A percentile compares a stretch with the other conserved stretches of the same genome.
Conservation (phyloP, 1,139 yeast genomes). For the Eremothecium sinecaudum region DNA sequence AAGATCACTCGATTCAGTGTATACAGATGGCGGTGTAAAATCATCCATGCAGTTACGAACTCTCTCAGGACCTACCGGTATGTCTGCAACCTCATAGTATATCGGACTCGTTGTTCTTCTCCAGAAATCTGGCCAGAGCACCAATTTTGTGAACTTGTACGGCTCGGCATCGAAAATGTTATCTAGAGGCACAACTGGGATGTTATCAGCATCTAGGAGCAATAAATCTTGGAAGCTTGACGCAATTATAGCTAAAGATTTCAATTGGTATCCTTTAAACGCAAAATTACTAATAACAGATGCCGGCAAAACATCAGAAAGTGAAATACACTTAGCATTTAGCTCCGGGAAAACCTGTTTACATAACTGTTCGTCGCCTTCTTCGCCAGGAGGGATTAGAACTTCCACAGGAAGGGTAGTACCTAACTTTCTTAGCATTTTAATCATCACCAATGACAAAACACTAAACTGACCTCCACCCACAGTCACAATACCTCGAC, state of each 20-base stretch:
- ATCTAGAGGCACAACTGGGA: slow-evolving; percentile 53
- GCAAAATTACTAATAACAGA: slow-evolving; percentile 37
- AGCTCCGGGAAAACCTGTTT: slow-evolving; percentile 52
- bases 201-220: slow-evolving; percentile 67
- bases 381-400: slow-evolving; percentile 54
- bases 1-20: slow-evolving; percentile 24
- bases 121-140: slow-evolving; percentile 84
- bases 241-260: slow-evolving; percentile 62
- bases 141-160: slow-evolving; percentile 47
- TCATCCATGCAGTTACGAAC: slow-evolving; percentile 37
- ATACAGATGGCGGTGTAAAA: slow-evolving; percentile 29
- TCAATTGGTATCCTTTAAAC: slow-evolving; percentile 70
- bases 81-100: slow-evolving; percentile 56
- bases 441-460: slow-evolving; percentile 56
- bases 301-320: slow-evolving; percentile 49
- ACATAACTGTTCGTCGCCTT: slow-evolving; percentile 63
- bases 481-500: slow-evolving; percentile 71
- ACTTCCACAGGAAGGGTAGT: slow-evolving; percentile 68
- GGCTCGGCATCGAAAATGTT: slow-evolving; percentile 46
- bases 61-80: slow-evolving; percentile 35
- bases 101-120: slow-evolving; percentile 59
- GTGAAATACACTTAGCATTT: slow-evolving; percentile 58
- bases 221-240: slow-evolving; percentile 73
- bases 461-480: slow-evolving; percentile 78
- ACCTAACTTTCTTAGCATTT: slow-evolving; percentile 54